Conservation (phyloP, 768 basidiomycete genomes). For the Leucosporidium yakuticum region DNA sequence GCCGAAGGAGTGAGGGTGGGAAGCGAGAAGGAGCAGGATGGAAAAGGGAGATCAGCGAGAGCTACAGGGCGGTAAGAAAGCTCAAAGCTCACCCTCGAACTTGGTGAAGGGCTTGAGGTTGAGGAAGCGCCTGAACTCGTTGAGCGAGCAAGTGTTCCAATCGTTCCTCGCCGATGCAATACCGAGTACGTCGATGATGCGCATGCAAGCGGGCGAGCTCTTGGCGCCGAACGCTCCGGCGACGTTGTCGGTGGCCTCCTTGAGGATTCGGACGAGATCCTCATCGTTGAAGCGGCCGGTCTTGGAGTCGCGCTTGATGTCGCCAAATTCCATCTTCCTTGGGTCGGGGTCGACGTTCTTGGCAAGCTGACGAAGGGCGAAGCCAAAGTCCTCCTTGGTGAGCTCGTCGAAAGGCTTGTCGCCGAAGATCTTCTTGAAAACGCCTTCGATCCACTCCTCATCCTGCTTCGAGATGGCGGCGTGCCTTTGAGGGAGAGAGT, state of each 20-base stretch:
- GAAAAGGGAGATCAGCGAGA: no score
- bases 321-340: no score
- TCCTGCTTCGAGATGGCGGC: slow-evolving; percentile 41
- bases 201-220: neutral
- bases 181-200: slow-evolving; percentile 59
- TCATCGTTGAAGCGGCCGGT: neutral
- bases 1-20: no score
- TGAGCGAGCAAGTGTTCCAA: slow-evolving; percentile 32
- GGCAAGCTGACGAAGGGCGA: no score
- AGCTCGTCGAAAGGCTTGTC: neutral
- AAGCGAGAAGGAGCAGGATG: no score
- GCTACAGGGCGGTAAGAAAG: no score
- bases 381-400: slow-evolving; percentile 6
- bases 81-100: slow-evolving; percentile 23
- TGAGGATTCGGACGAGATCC: neutral
- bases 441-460: slow-evolving; percentile 43
- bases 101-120: slow-evolving; percentile 15
- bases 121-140: slow-evolving; percentile 41
- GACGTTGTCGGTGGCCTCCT: neutral
- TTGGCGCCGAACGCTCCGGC: slow-evolving; percentile 1
- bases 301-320: neutral
- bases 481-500: slow-evolving; percentile 43
- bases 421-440: slow-evolving; percentile 45
- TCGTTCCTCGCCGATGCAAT: slow-evolving; percentile 54
- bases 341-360: no score